Base-by-base conservation (phyloP, 1,139 yeast species). In the Kodamaea sp. region DNA sequence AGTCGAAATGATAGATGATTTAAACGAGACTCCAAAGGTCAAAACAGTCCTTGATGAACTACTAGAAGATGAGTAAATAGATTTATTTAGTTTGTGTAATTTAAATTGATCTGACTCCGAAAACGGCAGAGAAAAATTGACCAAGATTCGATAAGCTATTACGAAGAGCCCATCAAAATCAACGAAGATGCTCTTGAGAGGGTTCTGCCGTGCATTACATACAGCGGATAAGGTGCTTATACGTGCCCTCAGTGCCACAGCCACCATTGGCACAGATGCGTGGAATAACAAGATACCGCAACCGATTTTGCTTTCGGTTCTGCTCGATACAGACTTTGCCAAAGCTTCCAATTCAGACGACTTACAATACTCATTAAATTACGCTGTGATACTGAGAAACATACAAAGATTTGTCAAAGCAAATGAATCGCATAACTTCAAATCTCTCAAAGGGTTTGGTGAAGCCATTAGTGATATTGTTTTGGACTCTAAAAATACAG, bases 341-440 rank as follows among this genome's bases (percentile, higher is more conserved):
- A 67, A 73, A 43, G 90, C 96, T 6, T 81, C 92, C 8, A 64
- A 66, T 9, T 78, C 83, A 0, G 97, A 90, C 59, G 89, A 88
- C 56, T 69, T 90, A 50, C 77, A 79, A 43, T 80, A 84, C 55
- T 84, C 96, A 5, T 73, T 90, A 48, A 90, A 89, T 60, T 90
- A 90, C 61, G 97, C 96, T 1, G 90, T 81, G 8, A 75, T 90
- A 9, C 79, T 90, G 3, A 68, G 88, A 38, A 78, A 79, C 36
- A 67, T 86, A 28, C 60, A 74, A 29, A 68, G 71, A n/a, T 73
- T 61, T 49, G 75, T 82, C 54, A 75, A 68, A 41, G 45, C 61
- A 3, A 63, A 73, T 48, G 70, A 66, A 41, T 68, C 61, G 47
- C 58, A 60, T 37, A 78, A 71, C 53, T 84, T 70, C 69, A 70